A percentile compares a stretch with the other conserved stretches of the same genome.
Evolutionary conservation across 805 yeast species (phyloP).

Genomic region (Cyberlindnera americana): DNA sequence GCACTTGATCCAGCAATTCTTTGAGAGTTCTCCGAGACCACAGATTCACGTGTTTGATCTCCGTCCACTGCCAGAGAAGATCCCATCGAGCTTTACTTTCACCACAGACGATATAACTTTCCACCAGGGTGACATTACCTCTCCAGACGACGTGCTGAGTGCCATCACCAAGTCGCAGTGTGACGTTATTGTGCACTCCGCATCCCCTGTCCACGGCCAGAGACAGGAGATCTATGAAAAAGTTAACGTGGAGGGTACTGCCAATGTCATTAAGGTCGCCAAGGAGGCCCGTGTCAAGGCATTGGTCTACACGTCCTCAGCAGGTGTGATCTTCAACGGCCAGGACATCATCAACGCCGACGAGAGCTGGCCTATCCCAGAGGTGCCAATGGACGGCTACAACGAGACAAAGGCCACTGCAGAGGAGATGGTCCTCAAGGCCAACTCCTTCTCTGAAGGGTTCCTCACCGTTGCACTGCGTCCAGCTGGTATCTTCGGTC

Average conservation of each 20-base stretch:
- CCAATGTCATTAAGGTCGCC: conserved; percentile 64
- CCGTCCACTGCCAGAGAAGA: conserved; percentile 74
- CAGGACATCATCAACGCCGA: conserved; percentile 87
- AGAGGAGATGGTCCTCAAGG: conserved; percentile 72
- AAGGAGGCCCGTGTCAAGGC: conserved; percentile 50
- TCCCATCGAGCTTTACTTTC: conserved; percentile 74
- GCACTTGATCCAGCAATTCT: conserved; percentile 84
- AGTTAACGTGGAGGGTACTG: conserved; percentile 90
- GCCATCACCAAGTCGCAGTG: conserved; percentile 63
- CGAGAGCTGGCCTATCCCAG: conserved; percentile 92
- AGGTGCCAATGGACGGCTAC: conserved; percentile 91
- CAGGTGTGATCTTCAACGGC: conserved; percentile 98
- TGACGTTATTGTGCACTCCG: conserved; percentile 85
- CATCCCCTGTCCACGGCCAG: conserved; percentile 93
- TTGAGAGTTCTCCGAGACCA: conserved; percentile 60
- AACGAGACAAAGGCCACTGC: conserved; percentile 93
- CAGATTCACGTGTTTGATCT: conserved; percentile 85
- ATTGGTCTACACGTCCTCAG: conserved; percentile 91
- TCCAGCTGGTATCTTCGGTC: conserved; percentile 98
- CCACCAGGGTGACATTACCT: conserved; percentile 83
- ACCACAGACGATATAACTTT: conserved; percentile 52
- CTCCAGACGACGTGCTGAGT: conserved; percentile 56
- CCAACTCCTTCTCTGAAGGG: conserved; percentile 54
- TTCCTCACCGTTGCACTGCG: conserved; percentile 82
- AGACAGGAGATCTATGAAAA: conserved; percentile 78